Evolutionary conservation across 2,329 filamentous ascomycete species (phyloP).

Genomic region (Fusarium austroafricanum): DNA sequence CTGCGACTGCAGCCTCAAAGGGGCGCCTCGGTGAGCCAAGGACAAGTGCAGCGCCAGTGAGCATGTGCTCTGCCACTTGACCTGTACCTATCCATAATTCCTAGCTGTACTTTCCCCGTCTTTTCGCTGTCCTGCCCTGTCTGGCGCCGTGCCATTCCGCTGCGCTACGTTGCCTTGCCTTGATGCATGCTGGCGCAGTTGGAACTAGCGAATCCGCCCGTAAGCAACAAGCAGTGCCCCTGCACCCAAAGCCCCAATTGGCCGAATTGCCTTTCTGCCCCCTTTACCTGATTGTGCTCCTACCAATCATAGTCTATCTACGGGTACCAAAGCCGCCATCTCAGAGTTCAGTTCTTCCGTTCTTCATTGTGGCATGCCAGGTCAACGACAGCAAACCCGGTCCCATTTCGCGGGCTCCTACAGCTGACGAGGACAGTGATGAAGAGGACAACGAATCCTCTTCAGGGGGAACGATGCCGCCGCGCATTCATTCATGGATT

Average conservation of each 20-base stretch:
- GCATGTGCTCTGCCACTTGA: background rate
- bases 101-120: no score
- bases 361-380: background rate
- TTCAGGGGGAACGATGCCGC: conserved; percentile 1
- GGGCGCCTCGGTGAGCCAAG: conserved; percentile 1
- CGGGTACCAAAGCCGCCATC: conserved; percentile 38
- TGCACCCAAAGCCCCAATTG: conserved; percentile 31
- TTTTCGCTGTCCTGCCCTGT: no score
- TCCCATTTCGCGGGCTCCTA: conserved; percentile 22
- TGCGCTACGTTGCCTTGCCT: background rate
- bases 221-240: conserved; percentile 35
- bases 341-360: conserved; percentile 28
- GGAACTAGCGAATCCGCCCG: conserved; percentile 22
- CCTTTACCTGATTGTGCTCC: conserved; percentile 21
- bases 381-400: conserved; percentile 31
- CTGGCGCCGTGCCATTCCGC: background rate
- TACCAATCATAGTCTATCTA: conserved; percentile 21
- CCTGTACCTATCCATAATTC: background rate
- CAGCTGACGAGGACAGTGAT: conserved; percentile 40
- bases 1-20: background rate
- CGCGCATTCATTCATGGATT: conserved; percentile 22
- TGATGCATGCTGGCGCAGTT: conserved; percentile 17
- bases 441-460: conserved; percentile 30
- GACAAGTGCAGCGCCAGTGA: no score
- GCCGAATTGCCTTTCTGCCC: conserved; percentile 23